A percentile compares a stretch with the other conserved stretches of the same genome.
Conservation (phyloP, 495 filamentous ascomycete species). For the Articulospora tetracladia region DNA sequence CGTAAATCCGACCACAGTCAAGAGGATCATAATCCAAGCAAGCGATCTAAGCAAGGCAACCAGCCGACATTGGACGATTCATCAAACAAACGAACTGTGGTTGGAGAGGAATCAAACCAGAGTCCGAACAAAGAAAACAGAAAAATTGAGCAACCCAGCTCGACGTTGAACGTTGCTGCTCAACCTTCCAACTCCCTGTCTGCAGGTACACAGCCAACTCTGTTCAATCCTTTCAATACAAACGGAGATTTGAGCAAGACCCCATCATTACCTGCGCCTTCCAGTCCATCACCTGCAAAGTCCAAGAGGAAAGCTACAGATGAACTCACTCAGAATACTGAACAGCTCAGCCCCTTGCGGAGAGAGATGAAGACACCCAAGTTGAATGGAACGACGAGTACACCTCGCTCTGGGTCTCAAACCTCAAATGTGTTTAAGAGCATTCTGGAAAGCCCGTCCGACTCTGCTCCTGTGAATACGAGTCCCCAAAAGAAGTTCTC, state of each 20-base stretch:
- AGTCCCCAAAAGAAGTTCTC: constrained; percentile 13
- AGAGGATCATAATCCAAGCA: constrained; percentile 13
- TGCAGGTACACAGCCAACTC: not conserved
- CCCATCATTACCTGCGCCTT: not conserved
- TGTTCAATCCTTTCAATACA: not conserved
- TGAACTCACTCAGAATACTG: constrained; percentile 19
- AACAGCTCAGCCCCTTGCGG: constrained; percentile 4
- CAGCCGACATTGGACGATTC: not conserved
- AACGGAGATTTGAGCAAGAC: not conserved
- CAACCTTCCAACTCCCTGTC: not conserved
- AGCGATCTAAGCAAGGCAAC: constrained; percentile 7
- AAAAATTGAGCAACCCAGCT: not conserved
- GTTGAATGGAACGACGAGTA: constrained; percentile 1
- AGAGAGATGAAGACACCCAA: constrained; percentile 19
- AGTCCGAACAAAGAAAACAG: not conserved
- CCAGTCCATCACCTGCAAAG: not conserved
- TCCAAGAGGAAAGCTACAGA: constrained; percentile 30
- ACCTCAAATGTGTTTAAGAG: constrained; percentile 37
- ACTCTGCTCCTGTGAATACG: not conserved
- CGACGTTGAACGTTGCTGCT: not conserved
- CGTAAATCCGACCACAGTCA: constrained; percentile 4
- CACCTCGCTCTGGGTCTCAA: constrained; percentile 25
- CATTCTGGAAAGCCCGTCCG: constrained; percentile 22
- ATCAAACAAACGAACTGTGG: not conserved
- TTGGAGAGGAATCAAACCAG: not conserved